A percentile compares a stretch with the other conserved stretches of the same genome.
Evolutionary conservation across 306 rosid species (phyloP).

Genomic region (Castanea sativa): DNA sequence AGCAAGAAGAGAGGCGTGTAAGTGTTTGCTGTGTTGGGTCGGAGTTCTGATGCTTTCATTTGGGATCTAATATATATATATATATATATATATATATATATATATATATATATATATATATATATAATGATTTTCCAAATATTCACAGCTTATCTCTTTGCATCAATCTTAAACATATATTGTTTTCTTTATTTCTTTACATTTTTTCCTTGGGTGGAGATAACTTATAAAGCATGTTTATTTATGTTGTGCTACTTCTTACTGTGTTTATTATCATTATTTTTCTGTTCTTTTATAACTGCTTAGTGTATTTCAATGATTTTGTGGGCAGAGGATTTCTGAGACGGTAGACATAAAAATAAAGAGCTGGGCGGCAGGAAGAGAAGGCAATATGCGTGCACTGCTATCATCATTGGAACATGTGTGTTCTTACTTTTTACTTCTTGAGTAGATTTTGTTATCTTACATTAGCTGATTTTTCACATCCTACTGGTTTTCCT

Average conservation of each 20-base stretch:
- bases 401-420: conserved; percentile 69
- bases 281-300: background rate
- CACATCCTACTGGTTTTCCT: background rate
- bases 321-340: conserved; percentile 65
- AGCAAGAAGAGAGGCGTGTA: conserved; percentile 90
- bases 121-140: background rate
- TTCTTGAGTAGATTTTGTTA: background rate
- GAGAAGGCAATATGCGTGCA: conserved; percentile 93
- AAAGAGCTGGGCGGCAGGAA: conserved; percentile 87
- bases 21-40: conserved; percentile 33
- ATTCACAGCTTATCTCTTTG: background rate
- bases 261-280: background rate
- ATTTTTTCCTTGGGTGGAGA: background rate
- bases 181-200: background rate
- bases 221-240: background rate
- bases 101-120: background rate
- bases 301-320: conserved; percentile 20
- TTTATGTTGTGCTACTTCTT: background rate
- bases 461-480: background rate
- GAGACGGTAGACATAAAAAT: conserved; percentile 53
- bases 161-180: background rate
- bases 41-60: conserved; percentile 4
- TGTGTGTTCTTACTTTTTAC: conserved; percentile 30
- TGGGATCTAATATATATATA: background rate
- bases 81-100: background rate